These are phyloP conservation scores for Periconia macrospinosa DNA, from an alignment of 2,329 filamentous ascomycete genomes.

Conservation along the genomic window DNA sequence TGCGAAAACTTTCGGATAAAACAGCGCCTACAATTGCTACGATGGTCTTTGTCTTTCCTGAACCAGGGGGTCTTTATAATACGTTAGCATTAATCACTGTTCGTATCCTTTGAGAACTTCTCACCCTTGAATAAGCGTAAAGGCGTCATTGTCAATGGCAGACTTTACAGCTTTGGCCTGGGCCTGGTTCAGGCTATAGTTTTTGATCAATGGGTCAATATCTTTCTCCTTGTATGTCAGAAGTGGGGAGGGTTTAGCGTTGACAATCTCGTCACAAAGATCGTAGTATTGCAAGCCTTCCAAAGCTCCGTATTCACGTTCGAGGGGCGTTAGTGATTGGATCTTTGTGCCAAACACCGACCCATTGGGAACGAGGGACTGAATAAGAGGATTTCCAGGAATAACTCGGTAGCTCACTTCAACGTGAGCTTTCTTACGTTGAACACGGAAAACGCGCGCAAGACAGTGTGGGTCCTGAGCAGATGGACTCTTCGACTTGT, in stretches of 20 bases:
- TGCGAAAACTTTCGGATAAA: slow-evolving; percentile 61
- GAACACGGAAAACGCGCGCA: slow-evolving; percentile 78
- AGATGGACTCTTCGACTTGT: slow-evolving; percentile 72
- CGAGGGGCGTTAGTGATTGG: slow-evolving; percentile 89
- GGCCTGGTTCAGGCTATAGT: slow-evolving; percentile 82
- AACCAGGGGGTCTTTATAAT: slow-evolving; percentile 74
- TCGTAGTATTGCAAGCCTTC: slow-evolving; percentile 94
- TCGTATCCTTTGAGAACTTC: slow-evolving; percentile 6
- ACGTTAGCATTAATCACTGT: slow-evolving; percentile 17
- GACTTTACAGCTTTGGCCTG: slow-evolving; percentile 92
- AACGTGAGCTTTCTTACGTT: slow-evolving; percentile 75
- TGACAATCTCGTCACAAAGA: slow-evolving; percentile 86
- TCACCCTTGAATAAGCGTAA: slow-evolving; percentile 90
- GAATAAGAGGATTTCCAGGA: slow-evolving; percentile 64
- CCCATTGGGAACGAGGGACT: slow-evolving; percentile 67
- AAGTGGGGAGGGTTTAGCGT: slow-evolving; percentile 86
- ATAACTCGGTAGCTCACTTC: slow-evolving; percentile 87
- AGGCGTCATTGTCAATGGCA: slow-evolving; percentile 92
- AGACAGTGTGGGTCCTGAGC: slow-evolving; percentile 75
- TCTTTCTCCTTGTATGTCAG: slow-evolving; percentile 77
- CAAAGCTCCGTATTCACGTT: slow-evolving; percentile 91
- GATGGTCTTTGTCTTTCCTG: slow-evolving; percentile 98
- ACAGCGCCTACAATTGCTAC: slow-evolving; percentile 92
- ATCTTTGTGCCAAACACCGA: slow-evolving; percentile 78
- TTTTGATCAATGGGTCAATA: slow-evolving; percentile 68